Evolutionary conservation across 768 basidiomycete species (phyloP), one percentile per base, ranked within the genome.

Genomic region (Boletales sp.): DNA sequence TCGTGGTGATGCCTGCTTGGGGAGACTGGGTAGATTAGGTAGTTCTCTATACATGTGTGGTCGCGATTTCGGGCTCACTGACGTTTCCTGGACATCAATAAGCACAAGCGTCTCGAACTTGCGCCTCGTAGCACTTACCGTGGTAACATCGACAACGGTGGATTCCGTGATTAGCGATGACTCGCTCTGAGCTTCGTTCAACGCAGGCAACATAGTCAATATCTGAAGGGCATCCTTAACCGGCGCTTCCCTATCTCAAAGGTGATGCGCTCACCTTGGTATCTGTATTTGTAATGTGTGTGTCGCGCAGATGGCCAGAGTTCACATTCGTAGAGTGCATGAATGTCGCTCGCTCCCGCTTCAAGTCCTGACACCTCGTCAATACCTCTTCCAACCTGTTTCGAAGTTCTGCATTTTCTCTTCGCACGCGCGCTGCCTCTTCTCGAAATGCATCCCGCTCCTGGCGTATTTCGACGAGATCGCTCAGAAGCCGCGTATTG

Each of bases 391-490:
- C 59, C 21, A 66, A 34, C 31, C 29, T 47, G 38, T 53, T 60
- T 40, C 50, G 57, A 2, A 65, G 51, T 6, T 66, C 64, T 2
- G 52, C 53, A 14, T 54, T 57, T 38, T 56, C 57, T 40, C 43
- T 67, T 18, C 65, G 53, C 21, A 45, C 35, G 15, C 49, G 59
- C 7, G 56, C 63, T 1, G 39, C 56, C 37, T 65, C 60, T 43
- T 48, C 53, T 13, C 56, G 57, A 41, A 61, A 67, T 7, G 27
- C 31, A 21, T 67, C 65, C 29, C 65, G 56, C 43, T 65, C 64
- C 27, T 52, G 63, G 24, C 65, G 65, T 14, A 67, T 19, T 10
- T 67, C 60, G 5, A 15, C 53, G 18, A 67, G 60, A n/a, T 65
- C 60, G 27, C 45, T 45, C 31, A 67, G 53, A 6, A 55, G 48